phyloP scores from a whole-genome alignment of 2,329 filamentous ascomycete genomes.

The Xylaria digitata region DNA sequence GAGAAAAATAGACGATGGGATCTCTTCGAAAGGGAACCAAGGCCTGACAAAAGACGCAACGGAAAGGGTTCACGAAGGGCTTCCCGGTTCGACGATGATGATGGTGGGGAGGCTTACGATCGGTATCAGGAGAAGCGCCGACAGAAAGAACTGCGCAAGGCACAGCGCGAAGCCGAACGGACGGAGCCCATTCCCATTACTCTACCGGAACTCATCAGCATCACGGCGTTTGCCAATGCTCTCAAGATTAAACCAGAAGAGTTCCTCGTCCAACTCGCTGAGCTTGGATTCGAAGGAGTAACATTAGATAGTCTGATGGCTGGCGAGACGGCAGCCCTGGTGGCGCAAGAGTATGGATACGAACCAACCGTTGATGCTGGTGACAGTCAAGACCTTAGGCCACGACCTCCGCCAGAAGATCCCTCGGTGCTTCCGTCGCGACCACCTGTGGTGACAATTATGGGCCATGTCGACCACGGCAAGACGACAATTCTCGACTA shows the following conservation, averaged over 20 bases:
- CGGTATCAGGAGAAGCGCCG: slow-evolving; percentile 57
- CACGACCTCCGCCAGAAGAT: slow-evolving; percentile 76
- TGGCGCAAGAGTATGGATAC: slow-evolving; percentile 92
- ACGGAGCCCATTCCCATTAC: slow-evolving; percentile 70
- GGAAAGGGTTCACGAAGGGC: slow-evolving; percentile 35
- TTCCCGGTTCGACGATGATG: slow-evolving; percentile 33
- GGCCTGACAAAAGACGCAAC: slow-evolving; percentile 20
- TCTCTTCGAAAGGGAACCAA: slow-evolving; percentile 24
- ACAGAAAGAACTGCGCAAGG: slow-evolving; percentile 55
- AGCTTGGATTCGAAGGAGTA: slow-evolving; percentile 90
- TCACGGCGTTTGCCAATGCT: slow-evolving; percentile 81
- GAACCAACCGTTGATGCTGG: slow-evolving; percentile 81
- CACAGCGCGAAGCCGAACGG: slow-evolving; percentile 52
- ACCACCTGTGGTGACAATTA: slow-evolving; percentile 96
- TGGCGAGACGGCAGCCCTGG: slow-evolving; percentile 87
- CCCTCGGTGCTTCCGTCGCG: slow-evolving; percentile 74
- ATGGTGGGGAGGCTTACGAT: slow-evolving; percentile 50
- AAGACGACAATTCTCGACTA: slow-evolving; percentile 97
- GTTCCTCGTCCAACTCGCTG: slow-evolving; percentile 80
- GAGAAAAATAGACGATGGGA: slow-evolving; percentile 23
- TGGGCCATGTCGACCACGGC: slow-evolving; percentile 98
- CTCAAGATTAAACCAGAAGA: slow-evolving; percentile 76
- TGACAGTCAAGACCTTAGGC: slow-evolving; percentile 75
- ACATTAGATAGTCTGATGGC: slow-evolving; percentile 87
- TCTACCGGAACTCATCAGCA: slow-evolving; percentile 90